phyloP scores from a whole-genome alignment of 768 basidiomycete species.

The Daedaleopsis sinensis region DNA sequence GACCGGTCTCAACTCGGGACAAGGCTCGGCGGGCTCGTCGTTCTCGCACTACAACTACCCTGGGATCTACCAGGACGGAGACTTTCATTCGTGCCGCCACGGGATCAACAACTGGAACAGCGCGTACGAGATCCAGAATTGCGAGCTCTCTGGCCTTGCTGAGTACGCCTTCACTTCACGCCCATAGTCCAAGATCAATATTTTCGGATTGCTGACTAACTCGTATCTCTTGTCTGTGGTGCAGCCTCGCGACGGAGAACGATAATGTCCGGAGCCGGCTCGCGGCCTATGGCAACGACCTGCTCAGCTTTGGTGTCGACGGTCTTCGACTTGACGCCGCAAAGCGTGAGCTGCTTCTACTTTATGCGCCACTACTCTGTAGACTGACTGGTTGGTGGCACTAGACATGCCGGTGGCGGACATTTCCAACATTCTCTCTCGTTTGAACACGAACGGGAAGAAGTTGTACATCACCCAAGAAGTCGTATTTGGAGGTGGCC shows the following conservation, averaged over 20 bases:
- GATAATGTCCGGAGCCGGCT: constrained; percentile 57
- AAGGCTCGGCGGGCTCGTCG: constrained; percentile 49
- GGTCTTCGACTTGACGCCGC: constrained; percentile 69
- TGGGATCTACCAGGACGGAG: constrained; percentile 31
- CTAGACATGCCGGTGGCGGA: constrained; percentile 58
- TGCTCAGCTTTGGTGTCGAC: constrained; percentile 63
- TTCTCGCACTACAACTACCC: constrained; percentile 54
- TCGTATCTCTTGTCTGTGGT: not conserved
- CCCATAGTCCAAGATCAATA: no score
- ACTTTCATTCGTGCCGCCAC: constrained; percentile 70
- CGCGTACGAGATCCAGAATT: constrained; percentile 49
- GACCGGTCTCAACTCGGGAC: constrained; percentile 51
- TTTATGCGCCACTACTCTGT: not conserved
- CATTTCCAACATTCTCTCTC: constrained; percentile 53
- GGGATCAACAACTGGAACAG: constrained; percentile 59
- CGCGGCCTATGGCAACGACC: constrained; percentile 60
- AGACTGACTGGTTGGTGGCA: not conserved
- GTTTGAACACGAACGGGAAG: constrained; percentile 37
- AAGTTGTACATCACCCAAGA: constrained; percentile 65
- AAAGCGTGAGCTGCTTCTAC: constrained; percentile 47
- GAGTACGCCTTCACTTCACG: constrained; percentile 35
- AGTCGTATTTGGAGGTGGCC: constrained; percentile 47
- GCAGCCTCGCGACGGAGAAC: constrained; percentile 63
- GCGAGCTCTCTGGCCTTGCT: constrained; percentile 40
- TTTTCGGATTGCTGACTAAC: not conserved